Percentiles rank a stretch among this genome's conserved stretches.
phyloP scores from a whole-genome alignment of 2,329 filamentous ascomycete genomes.

The Xylariaceae sp. region DNA sequence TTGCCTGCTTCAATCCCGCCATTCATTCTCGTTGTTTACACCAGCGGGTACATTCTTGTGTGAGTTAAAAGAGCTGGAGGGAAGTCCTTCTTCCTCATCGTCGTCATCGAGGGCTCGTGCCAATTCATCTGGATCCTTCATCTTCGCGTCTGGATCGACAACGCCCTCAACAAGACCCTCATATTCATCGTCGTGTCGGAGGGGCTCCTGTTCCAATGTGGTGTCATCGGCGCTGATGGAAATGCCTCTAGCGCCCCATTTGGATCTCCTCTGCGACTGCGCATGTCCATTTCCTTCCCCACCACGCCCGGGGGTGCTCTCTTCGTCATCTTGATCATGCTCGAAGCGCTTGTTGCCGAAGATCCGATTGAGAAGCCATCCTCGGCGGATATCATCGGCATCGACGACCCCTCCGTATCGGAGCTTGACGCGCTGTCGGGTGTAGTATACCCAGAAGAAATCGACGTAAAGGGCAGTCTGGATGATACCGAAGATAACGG shows the following conservation, averaged over 20 bases:
- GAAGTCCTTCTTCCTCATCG: constrained; percentile 46
- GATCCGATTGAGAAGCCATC: constrained; percentile 79
- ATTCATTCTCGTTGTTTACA: constrained; percentile 30
- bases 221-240: constrained; percentile 65
- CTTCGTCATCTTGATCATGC: constrained; percentile 58
- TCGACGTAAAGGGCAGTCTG: constrained; percentile 90
- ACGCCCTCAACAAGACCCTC: constrained; percentile 41
- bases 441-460: constrained; percentile 97
- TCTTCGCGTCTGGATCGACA: constrained; percentile 62
- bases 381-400: constrained; percentile 79
- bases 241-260: constrained; percentile 64
- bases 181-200: constrained; percentile 28
- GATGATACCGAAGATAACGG: constrained; percentile 81
- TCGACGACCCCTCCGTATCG: constrained; percentile 85
- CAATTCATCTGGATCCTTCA: constrained; percentile 65
- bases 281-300: constrained; percentile 25
- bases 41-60: constrained; percentile 19
- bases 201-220: constrained; percentile 46
- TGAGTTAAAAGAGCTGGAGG: constrained; percentile 18
- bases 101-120: constrained; percentile 59
- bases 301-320: constrained; percentile 51
- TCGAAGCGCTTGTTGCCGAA: constrained; percentile 60
- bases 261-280: constrained; percentile 41
- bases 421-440: constrained; percentile 89
- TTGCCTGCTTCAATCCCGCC: constrained; percentile 22